Evolutionary conservation across 768 basidiomycete genomes (phyloP).

Genomic region (Tulasnella sp.): DNA sequence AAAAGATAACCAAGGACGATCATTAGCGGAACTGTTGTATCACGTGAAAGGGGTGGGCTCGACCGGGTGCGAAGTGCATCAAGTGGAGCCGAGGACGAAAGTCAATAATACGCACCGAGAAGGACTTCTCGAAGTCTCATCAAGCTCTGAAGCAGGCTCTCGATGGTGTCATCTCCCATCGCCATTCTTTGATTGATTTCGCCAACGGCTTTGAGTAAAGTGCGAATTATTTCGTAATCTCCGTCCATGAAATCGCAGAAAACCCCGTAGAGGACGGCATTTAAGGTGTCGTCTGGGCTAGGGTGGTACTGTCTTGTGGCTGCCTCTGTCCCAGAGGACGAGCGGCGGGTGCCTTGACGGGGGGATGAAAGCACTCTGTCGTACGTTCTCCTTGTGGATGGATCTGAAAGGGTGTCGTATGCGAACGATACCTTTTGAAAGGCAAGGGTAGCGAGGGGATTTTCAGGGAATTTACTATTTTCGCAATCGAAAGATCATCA

Average conservation of each 20-base stretch:
- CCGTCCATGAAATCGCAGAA: slow-evolving; percentile 80
- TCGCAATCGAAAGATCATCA: neutral
- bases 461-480: slow-evolving; percentile 68
- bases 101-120: slow-evolving; percentile 45
- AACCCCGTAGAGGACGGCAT: slow-evolving; percentile 57
- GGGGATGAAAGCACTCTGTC: slow-evolving; percentile 34
- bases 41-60: neutral
- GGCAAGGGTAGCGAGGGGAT: slow-evolving; percentile 68
- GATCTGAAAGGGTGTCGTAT: slow-evolving; percentile 70
- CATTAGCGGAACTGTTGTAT: slow-evolving; percentile 28
- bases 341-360: slow-evolving; percentile 24
- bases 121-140: slow-evolving; percentile 65
- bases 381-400: slow-evolving; percentile 58
- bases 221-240: slow-evolving; percentile 76
- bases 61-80: slow-evolving; percentile 8
- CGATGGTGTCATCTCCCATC: slow-evolving; percentile 70
- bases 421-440: slow-evolving; percentile 84
- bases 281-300: slow-evolving; percentile 63
- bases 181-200: slow-evolving; percentile 72
- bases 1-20: neutral
- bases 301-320: neutral
- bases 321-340: neutral
- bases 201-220: slow-evolving; percentile 63
- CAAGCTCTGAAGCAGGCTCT: slow-evolving; percentile 62
- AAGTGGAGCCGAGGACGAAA: neutral